Conservation (phyloP, 192 early-diverging fungal genomes). For the Linnemannia elongata region DNA sequence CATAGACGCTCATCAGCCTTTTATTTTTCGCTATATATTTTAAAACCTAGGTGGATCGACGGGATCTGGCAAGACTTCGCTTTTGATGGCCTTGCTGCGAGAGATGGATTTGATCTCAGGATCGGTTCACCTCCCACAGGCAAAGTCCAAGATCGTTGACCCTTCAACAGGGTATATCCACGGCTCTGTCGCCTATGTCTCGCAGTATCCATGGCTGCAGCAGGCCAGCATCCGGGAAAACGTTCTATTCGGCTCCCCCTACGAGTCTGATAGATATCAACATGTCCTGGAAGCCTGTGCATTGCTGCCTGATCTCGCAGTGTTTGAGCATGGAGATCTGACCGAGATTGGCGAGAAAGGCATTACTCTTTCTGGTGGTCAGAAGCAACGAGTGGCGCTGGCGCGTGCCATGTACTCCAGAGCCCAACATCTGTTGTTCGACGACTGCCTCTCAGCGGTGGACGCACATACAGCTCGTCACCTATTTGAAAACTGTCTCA, state of each 20-base stretch:
- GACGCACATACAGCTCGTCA: constrained; percentile 85
- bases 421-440: constrained; percentile 79
- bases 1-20: background rate
- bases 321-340: constrained; percentile 69
- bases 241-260: constrained; percentile 74
- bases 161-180: constrained; percentile 47
- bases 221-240: constrained; percentile 80
- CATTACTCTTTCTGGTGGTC: constrained; percentile 88
- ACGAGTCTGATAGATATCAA: constrained; percentile 66
- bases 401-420: constrained; percentile 88
- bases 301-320: constrained; percentile 68
- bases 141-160: constrained; percentile 28
- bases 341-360: constrained; percentile 88
- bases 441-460: constrained; percentile 92
- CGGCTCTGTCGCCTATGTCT: constrained; percentile 80
- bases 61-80: constrained; percentile 88
- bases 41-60: constrained; percentile 74
- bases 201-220: constrained; percentile 77
- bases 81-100: constrained; percentile 86
- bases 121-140: constrained; percentile 50
- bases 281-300: constrained; percentile 70
- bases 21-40: constrained; percentile 2
- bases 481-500: constrained; percentile 82
- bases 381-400: constrained; percentile 89
- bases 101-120: constrained; percentile 62